Base-by-base conservation (phyloP, 805 yeast species). In the Lipomyces starkeyi region DNA sequence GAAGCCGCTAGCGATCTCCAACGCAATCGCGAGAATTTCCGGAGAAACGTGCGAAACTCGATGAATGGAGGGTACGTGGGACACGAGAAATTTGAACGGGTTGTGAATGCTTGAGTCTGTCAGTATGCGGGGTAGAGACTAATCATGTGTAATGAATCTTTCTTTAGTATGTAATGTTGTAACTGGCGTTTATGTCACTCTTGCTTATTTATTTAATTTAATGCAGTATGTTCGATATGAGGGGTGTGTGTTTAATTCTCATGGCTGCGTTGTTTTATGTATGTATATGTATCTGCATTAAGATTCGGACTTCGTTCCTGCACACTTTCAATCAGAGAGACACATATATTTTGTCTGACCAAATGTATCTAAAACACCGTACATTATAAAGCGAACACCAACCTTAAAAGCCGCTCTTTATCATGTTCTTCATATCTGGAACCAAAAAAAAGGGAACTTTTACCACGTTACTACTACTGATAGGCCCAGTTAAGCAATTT, bases 51-150 rank as follows among this genome's bases (percentile, higher is more conserved):
- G 1, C 76, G 74, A 49, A 75, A 78, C 20, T 78, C 94, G 2
- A 91, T 93, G 96, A 78, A 80, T 54, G 98, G 98, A n/a, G 86
- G 88, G 0, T 76, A 76, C 53, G 83, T 91, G 14, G 86, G 85
- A 47, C 83, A 83, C 49, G 86, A 84, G 52, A 74, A 76, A 66
- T 93, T 88, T 76, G 97, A 93, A 74, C 77, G 81, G 59, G 95
- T 92, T 6, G 27, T 29, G 1, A 7, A 17, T 7, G 60, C 47
- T 32, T 37, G 47, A 34, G 20, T 29, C 20, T 34, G 29, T 13
- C 35, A 67, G 9, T n/a, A 5, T 14, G 25, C 27, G 17, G 13
- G 32, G 20, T 22, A 8, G n/a, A 4, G 13, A n/a, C 6, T 25
- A n/a, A 14, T 27, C 25, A n/a, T n/a, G 7, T n/a, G 43, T 57